Evolutionary conservation across 345 rosid genomes (phyloP), one percentile per base, ranked within the genome.

Genomic region (Hirschfeldia incana): DNA sequence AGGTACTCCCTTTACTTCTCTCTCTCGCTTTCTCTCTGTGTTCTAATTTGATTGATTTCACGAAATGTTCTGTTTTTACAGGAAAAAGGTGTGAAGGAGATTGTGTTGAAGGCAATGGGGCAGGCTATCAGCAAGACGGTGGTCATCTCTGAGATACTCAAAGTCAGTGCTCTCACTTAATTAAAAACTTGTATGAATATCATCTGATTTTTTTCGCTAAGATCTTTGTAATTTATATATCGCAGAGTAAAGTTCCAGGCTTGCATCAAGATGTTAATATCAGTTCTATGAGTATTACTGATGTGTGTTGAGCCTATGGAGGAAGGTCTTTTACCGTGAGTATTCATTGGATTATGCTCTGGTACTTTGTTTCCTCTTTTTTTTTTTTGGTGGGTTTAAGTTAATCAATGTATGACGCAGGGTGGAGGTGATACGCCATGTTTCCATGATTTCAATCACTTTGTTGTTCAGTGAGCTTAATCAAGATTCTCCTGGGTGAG

Each of bases 101-200:
- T 91, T 83, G 92, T 91, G 78, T 82, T 93, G 85, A 93, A 91
- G 83, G 97, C 98, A 70, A 93, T 93, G 98, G 98, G 98, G 21
- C 97, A 89, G 46, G 98, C 98, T n/a, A 93, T 93, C 73, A 91
- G 90, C 89, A 93, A 93, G 78, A 91, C 97, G 2, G 98, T 93
- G 21, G 86, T 93, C 1, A 84, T 93, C 55, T 88, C 95, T 15
- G 98, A 91, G 88, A 88, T 88, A 68, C 78, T 93, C 33, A 93
- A 93, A 89, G 99, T 89, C 66, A 32, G 85, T 74, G 4, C 55
- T 49, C 17, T 34, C 15, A n/a, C n/a, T n/a, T n/a, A n/a, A n/a
- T n/a, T n/a, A 2, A n/a, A 6, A n/a, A 6, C 2, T 39, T 16
- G 2, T 13, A 21, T 10, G 10, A 21, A 2, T 16, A 29, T 49